phyloP scores from a whole-genome alignment of 768 basidiomycete species.

The Mycena venus region DNA sequence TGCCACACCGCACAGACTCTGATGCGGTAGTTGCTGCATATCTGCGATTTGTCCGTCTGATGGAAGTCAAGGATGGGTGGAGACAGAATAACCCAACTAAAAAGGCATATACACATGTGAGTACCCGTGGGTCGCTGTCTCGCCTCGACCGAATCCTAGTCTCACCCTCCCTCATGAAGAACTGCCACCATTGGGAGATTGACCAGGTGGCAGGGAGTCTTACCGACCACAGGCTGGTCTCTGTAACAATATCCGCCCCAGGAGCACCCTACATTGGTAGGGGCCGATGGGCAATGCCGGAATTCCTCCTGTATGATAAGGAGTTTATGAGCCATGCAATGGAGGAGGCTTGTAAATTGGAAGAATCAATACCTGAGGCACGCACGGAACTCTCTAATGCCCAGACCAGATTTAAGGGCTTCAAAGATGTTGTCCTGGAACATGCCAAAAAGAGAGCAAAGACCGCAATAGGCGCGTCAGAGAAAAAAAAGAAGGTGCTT shows the following conservation, averaged over 20 bases:
- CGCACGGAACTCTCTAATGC: not conserved
- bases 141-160: not conserved
- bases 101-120: not conserved
- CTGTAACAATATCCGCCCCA: not conserved
- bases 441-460: not conserved
- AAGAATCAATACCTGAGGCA: not conserved
- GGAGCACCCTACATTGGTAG: not conserved
- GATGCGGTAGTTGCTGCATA: not conserved
- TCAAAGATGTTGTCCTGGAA: not conserved
- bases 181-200: not conserved
- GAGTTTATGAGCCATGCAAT: not conserved
- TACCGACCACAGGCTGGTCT: not conserved
- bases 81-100: not conserved
- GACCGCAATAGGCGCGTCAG: not conserved
- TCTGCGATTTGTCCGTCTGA: not conserved
- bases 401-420: not conserved
- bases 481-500: not conserved
- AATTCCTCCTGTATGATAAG: not conserved
- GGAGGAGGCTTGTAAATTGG: not conserved
- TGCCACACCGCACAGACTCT: slow-evolving; percentile 1
- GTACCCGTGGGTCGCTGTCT: not conserved
- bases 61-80: not conserved
- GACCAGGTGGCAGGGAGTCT: not conserved
- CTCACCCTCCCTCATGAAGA: not conserved
- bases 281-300: not conserved